Evolutionary conservation across 768 basidiomycete species (phyloP).

Genomic region (Cyathus striatus): DNA sequence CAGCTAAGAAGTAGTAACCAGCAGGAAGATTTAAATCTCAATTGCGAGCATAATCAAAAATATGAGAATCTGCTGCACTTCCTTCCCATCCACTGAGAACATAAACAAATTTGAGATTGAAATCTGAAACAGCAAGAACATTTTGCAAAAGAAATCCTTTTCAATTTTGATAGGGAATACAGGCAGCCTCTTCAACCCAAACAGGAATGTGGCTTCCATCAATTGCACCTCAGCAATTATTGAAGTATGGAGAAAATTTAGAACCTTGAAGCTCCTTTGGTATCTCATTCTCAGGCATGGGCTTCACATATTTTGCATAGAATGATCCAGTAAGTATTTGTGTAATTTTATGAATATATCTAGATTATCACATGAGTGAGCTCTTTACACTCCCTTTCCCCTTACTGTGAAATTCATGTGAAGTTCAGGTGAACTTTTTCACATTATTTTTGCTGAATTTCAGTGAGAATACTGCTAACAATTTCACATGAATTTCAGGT

Average conservation of each 20-base stretch:
- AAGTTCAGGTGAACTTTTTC: too few species aligned
- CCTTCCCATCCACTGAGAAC: slow-evolving; percentile 30
- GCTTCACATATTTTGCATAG: slow-evolving; percentile 8
- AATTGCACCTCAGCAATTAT: slow-evolving; percentile 17
- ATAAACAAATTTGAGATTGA: slow-evolving; percentile 22
- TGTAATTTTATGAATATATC: slow-evolving; percentile 13
- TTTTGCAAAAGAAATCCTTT: slow-evolving; percentile 25
- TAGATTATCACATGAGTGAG: too few species aligned
- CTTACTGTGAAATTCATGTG: too few species aligned
- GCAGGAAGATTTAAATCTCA: slow-evolving; percentile 17
- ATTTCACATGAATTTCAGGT: too few species aligned
- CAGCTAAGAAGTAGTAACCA: slow-evolving; percentile 22
- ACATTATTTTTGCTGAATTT: too few species aligned
- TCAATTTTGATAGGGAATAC: slow-evolving; percentile 6
- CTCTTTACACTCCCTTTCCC: too few species aligned
- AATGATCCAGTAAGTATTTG: slow-evolving; percentile 11
- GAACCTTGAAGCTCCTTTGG: slow-evolving; percentile 9
- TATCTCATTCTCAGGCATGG: slow-evolving; percentile 6
- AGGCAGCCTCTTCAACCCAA: slow-evolving; percentile 5
- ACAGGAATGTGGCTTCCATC: slow-evolving; percentile 16
- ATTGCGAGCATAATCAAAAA: slow-evolving; percentile 17
- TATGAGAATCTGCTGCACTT: slow-evolving; percentile 20
- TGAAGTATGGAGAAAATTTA: too few species aligned
- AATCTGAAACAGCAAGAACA: slow-evolving; percentile 22
- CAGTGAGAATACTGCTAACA: too few species aligned